A percentile compares a stretch with the other conserved stretches of the same genome.
Conservation (phyloP, 768 basidiomycete genomes). For the Kwoniella bestiolae region DNA sequence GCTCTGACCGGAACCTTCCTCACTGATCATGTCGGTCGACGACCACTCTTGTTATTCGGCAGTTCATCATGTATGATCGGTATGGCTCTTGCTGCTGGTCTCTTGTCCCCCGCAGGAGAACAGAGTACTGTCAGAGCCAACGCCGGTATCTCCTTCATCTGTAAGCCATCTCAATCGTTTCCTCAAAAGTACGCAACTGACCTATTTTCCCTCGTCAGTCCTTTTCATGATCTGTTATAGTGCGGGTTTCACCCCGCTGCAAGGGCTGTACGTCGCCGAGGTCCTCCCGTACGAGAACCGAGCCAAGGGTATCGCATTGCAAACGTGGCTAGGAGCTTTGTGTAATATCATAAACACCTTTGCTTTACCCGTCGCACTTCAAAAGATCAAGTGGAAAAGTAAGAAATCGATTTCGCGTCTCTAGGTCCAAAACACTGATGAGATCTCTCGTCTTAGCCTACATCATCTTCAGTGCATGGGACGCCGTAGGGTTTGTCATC, state of each 20-base stretch:
- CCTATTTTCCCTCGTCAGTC: neutral
- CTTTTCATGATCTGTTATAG: slow-evolving; percentile 59
- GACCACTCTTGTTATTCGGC: slow-evolving; percentile 61
- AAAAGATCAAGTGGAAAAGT: slow-evolving; percentile 31
- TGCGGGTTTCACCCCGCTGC: slow-evolving; percentile 67
- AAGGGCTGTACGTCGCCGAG: slow-evolving; percentile 66
- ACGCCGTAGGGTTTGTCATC: slow-evolving; percentile 61
- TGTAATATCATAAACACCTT: slow-evolving; percentile 55
- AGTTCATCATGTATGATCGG: slow-evolving; percentile 59
- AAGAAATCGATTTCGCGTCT: slow-evolving; percentile 1
- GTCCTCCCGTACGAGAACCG: slow-evolving; percentile 63
- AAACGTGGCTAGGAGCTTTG: slow-evolving; percentile 61
- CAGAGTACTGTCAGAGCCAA: slow-evolving; percentile 59
- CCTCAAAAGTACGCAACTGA: neutral
- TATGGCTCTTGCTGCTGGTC: slow-evolving; percentile 62
- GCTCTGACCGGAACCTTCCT: slow-evolving; percentile 58
- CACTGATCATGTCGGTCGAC: slow-evolving; percentile 63
- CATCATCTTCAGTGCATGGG: slow-evolving; percentile 63
- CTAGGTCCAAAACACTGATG: neutral
- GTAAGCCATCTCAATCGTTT: slow-evolving; percentile 11
- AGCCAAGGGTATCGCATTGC: slow-evolving; percentile 64
- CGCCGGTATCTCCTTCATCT: slow-evolving; percentile 64
- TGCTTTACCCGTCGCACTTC: slow-evolving; percentile 32
- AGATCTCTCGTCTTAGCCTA: slow-evolving; percentile 58
- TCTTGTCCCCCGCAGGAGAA: slow-evolving; percentile 59